These are phyloP conservation scores for Phytopythium montanum DNA, from an alignment of 352 stramenopile species.

Conservation along the genomic window DNA sequence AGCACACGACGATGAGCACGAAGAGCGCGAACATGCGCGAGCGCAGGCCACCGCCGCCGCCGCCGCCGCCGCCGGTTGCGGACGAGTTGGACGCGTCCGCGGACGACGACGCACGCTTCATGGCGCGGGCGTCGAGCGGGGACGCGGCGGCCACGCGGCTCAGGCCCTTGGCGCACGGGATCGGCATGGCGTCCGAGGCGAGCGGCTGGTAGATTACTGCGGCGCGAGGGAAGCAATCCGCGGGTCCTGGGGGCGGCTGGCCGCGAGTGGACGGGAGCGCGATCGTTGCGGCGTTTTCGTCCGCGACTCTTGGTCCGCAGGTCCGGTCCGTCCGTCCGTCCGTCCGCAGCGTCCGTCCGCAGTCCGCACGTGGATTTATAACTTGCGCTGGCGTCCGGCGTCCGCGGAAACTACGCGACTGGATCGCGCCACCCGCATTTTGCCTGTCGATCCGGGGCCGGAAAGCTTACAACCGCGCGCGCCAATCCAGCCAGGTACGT, in stretches of 20 bases:
- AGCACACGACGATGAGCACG: constrained; percentile 50
- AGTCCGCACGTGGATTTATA: neutral
- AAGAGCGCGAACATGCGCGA: constrained; percentile 31
- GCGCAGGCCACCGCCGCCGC: constrained; percentile 12
- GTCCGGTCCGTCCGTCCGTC: too few species aligned
- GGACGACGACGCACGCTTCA: too few species aligned
- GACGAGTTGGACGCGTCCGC: too few species aligned
- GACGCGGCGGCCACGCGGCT: constrained; percentile 5
- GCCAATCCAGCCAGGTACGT: too few species aligned
- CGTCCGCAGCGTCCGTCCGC: neutral
- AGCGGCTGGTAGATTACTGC: too few species aligned
- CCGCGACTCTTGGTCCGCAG: too few species aligned
- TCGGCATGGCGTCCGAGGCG: neutral
- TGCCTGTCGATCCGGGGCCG: too few species aligned
- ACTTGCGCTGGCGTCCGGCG: neutral
- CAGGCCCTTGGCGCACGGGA: constrained; percentile 3
- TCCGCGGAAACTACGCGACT: neutral
- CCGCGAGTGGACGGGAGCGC: neutral
- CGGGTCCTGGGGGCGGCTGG: too few species aligned
- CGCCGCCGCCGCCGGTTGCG: too few species aligned
- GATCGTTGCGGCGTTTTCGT: neutral
- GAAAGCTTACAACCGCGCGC: too few species aligned
- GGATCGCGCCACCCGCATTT: too few species aligned
- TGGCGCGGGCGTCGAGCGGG: neutral
- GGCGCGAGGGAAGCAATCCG: too few species aligned